Percentiles rank a stretch among this genome's conserved stretches.
These are phyloP conservation scores for Limtongia smithiae DNA, from an alignment of 805 yeast species.

Conservation along the genomic window DNA sequence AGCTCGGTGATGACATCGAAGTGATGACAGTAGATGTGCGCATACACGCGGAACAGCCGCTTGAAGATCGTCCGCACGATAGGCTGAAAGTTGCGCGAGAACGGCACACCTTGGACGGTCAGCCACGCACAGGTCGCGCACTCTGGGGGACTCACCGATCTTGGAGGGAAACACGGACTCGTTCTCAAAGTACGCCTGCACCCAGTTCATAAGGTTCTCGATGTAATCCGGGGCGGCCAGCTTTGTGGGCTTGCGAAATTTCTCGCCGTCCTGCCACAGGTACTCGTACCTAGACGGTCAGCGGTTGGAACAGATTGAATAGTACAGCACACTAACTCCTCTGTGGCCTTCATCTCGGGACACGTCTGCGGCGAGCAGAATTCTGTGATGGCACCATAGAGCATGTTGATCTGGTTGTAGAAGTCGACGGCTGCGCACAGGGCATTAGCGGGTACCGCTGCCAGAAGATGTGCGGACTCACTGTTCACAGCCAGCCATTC, in stretches of 20 bases:
- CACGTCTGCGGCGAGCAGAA: conserved; percentile 94
- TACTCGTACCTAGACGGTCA: conserved; percentile 55
- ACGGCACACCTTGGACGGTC: conserved; percentile 53
- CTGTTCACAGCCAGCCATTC: conserved; percentile 94
- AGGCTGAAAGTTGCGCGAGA: conserved; percentile 76
- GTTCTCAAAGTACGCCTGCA: conserved; percentile 86
- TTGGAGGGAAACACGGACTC: conserved; percentile 86
- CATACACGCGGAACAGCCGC: conserved; percentile 88
- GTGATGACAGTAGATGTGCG: conserved; percentile 97
- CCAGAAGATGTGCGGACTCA: conserved; percentile 4
- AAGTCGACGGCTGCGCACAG: conserved; percentile 74
- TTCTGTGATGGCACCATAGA: conserved; percentile 92
- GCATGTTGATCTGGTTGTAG: conserved; percentile 93
- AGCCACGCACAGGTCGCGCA: not conserved
- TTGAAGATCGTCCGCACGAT: conserved; percentile 83
- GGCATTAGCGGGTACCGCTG: not conserved
- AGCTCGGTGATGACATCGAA: conserved; percentile 91
- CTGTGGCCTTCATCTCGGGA: conserved; percentile 97
- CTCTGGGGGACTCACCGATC: conserved; percentile 46
- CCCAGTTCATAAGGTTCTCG: conserved; percentile 91
- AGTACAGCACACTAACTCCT: conserved; percentile 48
- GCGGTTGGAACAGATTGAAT: not conserved
- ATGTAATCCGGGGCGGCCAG: conserved; percentile 94
- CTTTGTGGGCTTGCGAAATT: conserved; percentile 68
- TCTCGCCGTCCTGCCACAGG: conserved; percentile 81